Base-by-base conservation (phyloP, 2,329 filamentous ascomycete species). In the Cercospora zeina region DNA sequence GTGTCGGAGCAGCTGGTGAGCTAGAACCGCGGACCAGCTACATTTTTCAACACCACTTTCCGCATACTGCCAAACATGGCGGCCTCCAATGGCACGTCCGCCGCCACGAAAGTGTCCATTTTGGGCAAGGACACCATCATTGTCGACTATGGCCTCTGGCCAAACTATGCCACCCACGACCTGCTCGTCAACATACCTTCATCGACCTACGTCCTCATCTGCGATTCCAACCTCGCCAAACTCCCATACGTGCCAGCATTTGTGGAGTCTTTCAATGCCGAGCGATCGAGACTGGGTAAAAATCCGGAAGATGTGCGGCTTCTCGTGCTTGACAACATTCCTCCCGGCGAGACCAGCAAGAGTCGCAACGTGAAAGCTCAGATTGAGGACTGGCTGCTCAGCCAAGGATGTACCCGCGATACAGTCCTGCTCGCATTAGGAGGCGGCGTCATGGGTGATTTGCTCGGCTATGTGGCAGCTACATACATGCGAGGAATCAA, bases 401-500 rank as follows among this genome's bases (percentile, higher is more conserved):
- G 87, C 68, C 87, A 96, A 71, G 87, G 89, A 88, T 99, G 95
- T 79, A 96, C 93, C 27, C 85, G 95, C 69, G 95, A 99, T 77
- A 96, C 92, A 0, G 90, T 99, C 67, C 88, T 99, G 62, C 90
- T 99, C 74, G 95, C 95, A 24, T 84, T 99, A 9, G 95, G 95
- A 33, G 95, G 95, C 67, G 95, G 95, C 62, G 95, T 99, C 64
- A 97, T 99, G 77, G 95, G 95, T 33, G 95, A 99, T 77, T 89
- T 99, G 89, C 93, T 96, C 66, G 95, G 95, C 57, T 99, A 96
- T 75, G 92, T 97, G 56, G 95, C 95, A 21, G 92, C 95, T 39
- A 99, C 95, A 37, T 99, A 97, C 79, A 99, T 99, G 95, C 89
- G 95, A 69, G 95, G 95, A 60, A 89, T 99, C 65, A 90, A 90